phyloP scores from a whole-genome alignment of 306 rosid species.

The Fragaria nilgerrensis region DNA sequence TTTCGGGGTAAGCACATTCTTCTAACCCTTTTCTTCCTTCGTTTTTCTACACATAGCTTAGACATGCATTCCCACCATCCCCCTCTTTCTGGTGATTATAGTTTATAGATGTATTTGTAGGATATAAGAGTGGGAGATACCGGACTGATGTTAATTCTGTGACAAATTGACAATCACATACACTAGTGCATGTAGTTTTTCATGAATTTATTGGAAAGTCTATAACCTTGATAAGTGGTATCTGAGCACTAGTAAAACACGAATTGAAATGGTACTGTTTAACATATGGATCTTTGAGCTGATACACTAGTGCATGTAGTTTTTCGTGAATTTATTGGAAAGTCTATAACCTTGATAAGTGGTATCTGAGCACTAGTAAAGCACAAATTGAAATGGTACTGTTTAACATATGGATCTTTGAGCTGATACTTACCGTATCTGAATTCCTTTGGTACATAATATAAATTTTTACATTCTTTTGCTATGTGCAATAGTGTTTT shows the following conservation, averaged over 20 bases:
- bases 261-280: not conserved
- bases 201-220: not conserved
- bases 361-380: not conserved
- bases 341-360: not conserved
- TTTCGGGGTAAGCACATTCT: conserved; percentile 69
- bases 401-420: not conserved
- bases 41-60: not conserved
- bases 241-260: not conserved
- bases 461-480: not conserved
- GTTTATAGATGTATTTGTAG: not conserved
- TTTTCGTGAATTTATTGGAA: not conserved
- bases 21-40: not conserved
- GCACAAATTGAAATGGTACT: not conserved
- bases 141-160: not conserved
- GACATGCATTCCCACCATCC: no score
- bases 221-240: not conserved
- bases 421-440: not conserved
- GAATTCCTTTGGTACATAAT: not conserved
- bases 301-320: not conserved
- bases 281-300: not conserved
- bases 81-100: not conserved
- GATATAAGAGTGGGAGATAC: not conserved
- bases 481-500: not conserved
- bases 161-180: not conserved
- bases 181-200: not conserved